phyloP scores from a whole-genome alignment of 768 basidiomycete genomes.

The Mycena haematopus region DNA sequence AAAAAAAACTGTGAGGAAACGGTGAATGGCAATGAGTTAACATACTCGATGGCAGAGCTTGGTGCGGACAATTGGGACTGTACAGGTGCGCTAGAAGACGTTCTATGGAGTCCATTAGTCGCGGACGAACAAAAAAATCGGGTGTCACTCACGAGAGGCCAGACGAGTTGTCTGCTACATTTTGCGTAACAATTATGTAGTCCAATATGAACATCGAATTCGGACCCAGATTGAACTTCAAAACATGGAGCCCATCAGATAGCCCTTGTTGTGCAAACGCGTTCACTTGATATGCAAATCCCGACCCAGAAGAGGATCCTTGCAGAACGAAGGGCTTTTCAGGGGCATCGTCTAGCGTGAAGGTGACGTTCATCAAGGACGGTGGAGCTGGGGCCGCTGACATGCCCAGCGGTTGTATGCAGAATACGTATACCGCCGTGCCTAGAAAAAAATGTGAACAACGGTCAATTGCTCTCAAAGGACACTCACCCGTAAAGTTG shows the following conservation, averaged over 20 bases:
- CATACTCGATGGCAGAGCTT: constrained; percentile 1
- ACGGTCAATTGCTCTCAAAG: not conserved
- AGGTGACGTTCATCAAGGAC: constrained; percentile 51
- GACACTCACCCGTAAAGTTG: constrained; percentile 50
- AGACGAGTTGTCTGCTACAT: not conserved
- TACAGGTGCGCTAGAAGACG: not conserved
- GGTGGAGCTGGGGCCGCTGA: constrained; percentile 37
- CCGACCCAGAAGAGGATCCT: constrained; percentile 34
- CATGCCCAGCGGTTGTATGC: constrained; percentile 42
- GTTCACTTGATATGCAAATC: constrained; percentile 41
- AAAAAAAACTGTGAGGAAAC: too few species aligned
- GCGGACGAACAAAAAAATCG: not conserved
- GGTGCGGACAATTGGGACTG: constrained; percentile 4
- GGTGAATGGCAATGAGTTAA: not conserved
- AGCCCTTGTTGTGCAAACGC: constrained; percentile 46
- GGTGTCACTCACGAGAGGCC: constrained; percentile 4
- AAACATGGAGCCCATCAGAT: constrained; percentile 45
- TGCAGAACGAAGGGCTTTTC: constrained; percentile 38
- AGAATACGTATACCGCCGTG: constrained; percentile 54
- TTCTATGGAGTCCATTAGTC: not conserved
- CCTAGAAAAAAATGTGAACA: constrained; percentile 40
- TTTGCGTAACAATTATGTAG: constrained; percentile 48
- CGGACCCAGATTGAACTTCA: constrained; percentile 50
- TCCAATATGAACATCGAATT: constrained; percentile 58
- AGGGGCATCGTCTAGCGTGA: constrained; percentile 47